Evolutionary conservation across 352 stramenopile species (phyloP), one percentile per base, ranked within the genome.

Genomic region (Phytophthora brassicae): DNA sequence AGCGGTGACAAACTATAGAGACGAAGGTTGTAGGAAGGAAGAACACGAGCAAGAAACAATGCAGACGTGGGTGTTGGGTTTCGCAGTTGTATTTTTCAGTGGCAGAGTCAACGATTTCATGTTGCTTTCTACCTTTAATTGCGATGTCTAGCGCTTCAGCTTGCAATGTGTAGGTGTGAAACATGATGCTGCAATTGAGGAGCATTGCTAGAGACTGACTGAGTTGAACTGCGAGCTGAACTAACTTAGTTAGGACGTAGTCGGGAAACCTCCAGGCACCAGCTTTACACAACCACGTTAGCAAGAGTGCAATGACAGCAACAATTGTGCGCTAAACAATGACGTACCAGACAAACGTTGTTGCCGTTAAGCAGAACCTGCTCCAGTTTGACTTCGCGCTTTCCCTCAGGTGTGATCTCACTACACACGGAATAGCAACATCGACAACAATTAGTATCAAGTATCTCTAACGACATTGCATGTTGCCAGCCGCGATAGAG

Each of bases 281-380:
- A 94, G 80, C 86, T 94, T 54, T 3, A 57, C 31, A 44, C 17
- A 62, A 19, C 14, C 9, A 1, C 24, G 55, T 73, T 63, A 66
- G 44, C 8, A 31, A 31, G 26, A 31, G 1, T 26, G 35, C 24
- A 11, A n/a, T 2, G 43, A 7, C 33, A 36, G n/a, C 1, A 23
- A 26, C 38, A 44, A 11, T 8, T 24, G 28, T 6, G 29, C 2
- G 7, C 29, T 22, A 13, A 6, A 16, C 2, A 28, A 4, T 16
- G 20, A 23, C 9, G 56, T 69, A 97, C 86, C 72, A 99, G 77
- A 38, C 92, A 97, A 50, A 99, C 92, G 73, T 99, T 98, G 84
- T 98, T 98, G 47, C 97, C 97, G 75, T 99, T 99, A 57, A 99
- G 88, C 36, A 99, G 86, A 64, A 99, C 98, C 76, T 99, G 88